A percentile compares a stretch with the other conserved stretches of the same genome.
phyloP scores from a whole-genome alignment of 2,329 filamentous ascomycete genomes.

The Chaetomium sp. region DNA sequence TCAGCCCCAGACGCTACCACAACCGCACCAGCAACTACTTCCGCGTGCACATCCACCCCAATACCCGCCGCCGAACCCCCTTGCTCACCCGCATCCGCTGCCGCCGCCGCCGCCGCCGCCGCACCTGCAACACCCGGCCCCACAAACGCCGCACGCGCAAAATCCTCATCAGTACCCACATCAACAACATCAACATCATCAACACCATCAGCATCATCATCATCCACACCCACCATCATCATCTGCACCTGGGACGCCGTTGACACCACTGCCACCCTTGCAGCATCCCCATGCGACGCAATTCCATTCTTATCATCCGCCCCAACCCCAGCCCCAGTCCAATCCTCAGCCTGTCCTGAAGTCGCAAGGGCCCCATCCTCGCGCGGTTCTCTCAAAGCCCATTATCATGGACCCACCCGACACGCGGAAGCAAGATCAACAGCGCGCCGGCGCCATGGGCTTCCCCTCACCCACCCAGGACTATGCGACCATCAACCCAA shows the following conservation, averaged over 20 bases:
- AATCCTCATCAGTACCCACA: constrained; percentile 20
- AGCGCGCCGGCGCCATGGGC: constrained; percentile 24
- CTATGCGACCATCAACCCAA: constrained; percentile 37
- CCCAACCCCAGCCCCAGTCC: constrained; percentile 26
- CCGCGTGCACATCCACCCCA: constrained; percentile 20
- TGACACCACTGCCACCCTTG: constrained; percentile 14
- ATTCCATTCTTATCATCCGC: constrained; percentile 17
- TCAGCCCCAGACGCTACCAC: constrained; percentile 4
- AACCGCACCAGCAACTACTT: neutral
- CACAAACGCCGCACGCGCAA: constrained; percentile 27
- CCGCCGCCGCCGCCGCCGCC: constrained; percentile 8
- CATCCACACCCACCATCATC: constrained; percentile 11
- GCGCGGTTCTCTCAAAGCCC: constrained; percentile 27
- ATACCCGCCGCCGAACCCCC: constrained; percentile 6
- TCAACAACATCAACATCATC: constrained; percentile 21
- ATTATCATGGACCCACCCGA: constrained; percentile 39
- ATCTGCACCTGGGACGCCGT: neutral
- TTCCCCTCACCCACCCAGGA: constrained; percentile 44
- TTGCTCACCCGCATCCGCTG: constrained; percentile 12
- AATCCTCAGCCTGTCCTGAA: constrained; percentile 10
- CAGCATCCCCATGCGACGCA: constrained; percentile 19
- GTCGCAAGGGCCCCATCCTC: constrained; percentile 17
- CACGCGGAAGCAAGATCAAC: constrained; percentile 26
- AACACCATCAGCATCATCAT: constrained; percentile 12
- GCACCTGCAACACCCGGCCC: constrained; percentile 18